Evolutionary conservation across 1,139 yeast genomes (phyloP), one percentile per base, ranked within the genome.

Genomic region (Diutina ranongensis): DNA sequence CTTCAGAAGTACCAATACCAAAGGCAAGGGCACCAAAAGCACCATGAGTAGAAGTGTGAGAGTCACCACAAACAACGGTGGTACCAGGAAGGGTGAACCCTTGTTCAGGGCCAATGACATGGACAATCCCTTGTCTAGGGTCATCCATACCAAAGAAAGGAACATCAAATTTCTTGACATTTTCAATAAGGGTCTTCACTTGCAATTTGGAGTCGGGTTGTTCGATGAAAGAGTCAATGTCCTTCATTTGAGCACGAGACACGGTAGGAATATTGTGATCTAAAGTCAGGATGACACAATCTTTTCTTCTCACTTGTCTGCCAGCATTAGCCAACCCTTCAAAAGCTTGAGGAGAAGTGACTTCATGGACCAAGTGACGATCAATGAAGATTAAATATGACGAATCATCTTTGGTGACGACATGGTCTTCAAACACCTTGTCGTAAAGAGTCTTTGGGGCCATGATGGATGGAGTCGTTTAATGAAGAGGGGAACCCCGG

Each of bases 1-100:
- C 98, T 67, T 92, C 98, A 4, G 97, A 89, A 50, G 98, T 92
- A 64, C 98, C 98, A 57, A 92, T 92, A 67, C 98, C 98, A 58
- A 92, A 92, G 13, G 98, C 98, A 51, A 92, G 75, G n/a, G 97
- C 72, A 51, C 98, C 98, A 60, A 92, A 92, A 40, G 98, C 98
- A 57, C 98, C 98, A 60, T 92, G 98, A 2, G 98, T 92, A 3
- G 97, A 87, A 33, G 98, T 92, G 63, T 92, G 98, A 2, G 97
- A 87, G 63, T 92, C 98, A 62, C 98, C 98, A 68, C 98, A 92
- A 45, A 92, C 98, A 40, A 92, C 96, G 3, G 98, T 92, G 48
- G 97, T 87, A 57, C 98, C 98, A 25, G 98, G 98, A 48, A 92
- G 73, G 31, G 98, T 92, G 68, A 92, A 92, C 44, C 97, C 98